Evolutionary conservation across 768 basidiomycete species (phyloP).

Genomic region (Pholiota conissans): DNA sequence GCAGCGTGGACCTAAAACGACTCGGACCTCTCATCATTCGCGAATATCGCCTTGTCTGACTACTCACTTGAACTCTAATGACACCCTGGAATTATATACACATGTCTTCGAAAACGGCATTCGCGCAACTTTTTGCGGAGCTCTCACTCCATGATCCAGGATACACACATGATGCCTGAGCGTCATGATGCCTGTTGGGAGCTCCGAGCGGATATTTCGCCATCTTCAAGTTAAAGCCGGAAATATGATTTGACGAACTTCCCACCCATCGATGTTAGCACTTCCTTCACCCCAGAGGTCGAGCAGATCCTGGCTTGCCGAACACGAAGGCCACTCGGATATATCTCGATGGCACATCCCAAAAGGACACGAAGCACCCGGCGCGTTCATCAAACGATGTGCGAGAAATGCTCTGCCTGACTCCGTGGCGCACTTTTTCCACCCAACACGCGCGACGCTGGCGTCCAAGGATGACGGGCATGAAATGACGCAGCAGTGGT

Average conservation of each 20-base stretch:
- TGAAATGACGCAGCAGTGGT: constrained; percentile 29
- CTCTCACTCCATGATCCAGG: background rate
- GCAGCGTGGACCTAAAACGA: too few relatives aligned
- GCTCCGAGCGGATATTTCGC: too few relatives aligned
- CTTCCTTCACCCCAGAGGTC: background rate
- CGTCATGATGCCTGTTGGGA: too few relatives aligned
- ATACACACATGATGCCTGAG: background rate
- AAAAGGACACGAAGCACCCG: background rate
- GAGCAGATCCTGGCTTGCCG: constrained; percentile 4
- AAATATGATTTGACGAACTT: background rate
- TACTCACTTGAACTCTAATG: too few relatives aligned
- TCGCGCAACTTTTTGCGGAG: too few relatives aligned
- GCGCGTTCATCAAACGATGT: constrained; percentile 18
- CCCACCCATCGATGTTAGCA: background rate
- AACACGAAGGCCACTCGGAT: constrained; percentile 14
- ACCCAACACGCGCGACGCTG: constrained; percentile 36
- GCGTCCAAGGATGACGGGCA: constrained; percentile 3
- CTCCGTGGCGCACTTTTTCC: constrained; percentile 25
- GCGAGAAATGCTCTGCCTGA: constrained; percentile 27
- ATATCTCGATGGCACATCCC: constrained; percentile 28
- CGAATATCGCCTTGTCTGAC: too few relatives aligned
- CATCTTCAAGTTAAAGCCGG: background rate
- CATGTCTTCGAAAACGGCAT: too few relatives aligned
- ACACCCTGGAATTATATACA: too few relatives aligned
- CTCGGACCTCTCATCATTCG: too few relatives aligned